Evolutionary conservation across 2,329 filamentous ascomycete species (phyloP).

Genomic region (Coniochaeta pulveracea): DNA sequence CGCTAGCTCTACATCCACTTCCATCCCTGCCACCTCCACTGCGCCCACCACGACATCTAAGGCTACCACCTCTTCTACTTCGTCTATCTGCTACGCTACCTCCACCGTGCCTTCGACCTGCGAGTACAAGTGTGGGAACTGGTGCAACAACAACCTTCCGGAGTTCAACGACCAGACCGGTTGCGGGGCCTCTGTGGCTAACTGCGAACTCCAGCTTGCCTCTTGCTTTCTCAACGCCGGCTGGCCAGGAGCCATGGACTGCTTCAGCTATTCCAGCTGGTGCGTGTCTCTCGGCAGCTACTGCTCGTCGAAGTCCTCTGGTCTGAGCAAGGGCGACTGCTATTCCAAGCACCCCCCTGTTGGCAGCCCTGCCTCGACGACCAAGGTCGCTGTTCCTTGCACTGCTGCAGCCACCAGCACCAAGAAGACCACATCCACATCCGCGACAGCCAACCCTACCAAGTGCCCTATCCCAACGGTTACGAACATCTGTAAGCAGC

Average conservation of each 20-base stretch:
- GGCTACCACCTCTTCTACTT: conserved; percentile 21
- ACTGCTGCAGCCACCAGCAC: conserved; percentile 11
- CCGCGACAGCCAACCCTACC: conserved; percentile 18
- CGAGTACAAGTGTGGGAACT: conserved; percentile 43
- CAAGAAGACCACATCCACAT: conserved; percentile 18
- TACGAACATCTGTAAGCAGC: conserved; percentile 41
- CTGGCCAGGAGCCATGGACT: conserved; percentile 35
- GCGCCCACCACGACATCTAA: conserved; percentile 9
- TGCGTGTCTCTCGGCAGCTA: conserved; percentile 32
- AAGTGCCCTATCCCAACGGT: conserved; percentile 30
- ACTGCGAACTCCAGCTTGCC: conserved; percentile 33
- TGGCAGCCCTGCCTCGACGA: conserved; percentile 19
- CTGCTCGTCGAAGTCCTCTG: conserved; percentile 23
- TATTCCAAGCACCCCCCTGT: conserved; percentile 27
- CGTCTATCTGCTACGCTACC: conserved; percentile 35
- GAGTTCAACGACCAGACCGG: conserved; percentile 32
- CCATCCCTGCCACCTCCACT: conserved; percentile 5
- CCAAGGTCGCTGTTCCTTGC: conserved; percentile 22
- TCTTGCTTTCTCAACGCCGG: conserved; percentile 41
- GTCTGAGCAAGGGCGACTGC: conserved; percentile 29
- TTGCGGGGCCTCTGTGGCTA: conserved; percentile 30
- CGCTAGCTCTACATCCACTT: conserved; percentile 6
- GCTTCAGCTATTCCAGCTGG: conserved; percentile 39
- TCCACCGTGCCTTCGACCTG: conserved; percentile 32
- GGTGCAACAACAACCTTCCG: conserved; percentile 24